These are phyloP conservation scores for Ampelocalamus luodianensis DNA, from an alignment of 176 grass and related monocot genomes.

Conservation along the genomic window DNA sequence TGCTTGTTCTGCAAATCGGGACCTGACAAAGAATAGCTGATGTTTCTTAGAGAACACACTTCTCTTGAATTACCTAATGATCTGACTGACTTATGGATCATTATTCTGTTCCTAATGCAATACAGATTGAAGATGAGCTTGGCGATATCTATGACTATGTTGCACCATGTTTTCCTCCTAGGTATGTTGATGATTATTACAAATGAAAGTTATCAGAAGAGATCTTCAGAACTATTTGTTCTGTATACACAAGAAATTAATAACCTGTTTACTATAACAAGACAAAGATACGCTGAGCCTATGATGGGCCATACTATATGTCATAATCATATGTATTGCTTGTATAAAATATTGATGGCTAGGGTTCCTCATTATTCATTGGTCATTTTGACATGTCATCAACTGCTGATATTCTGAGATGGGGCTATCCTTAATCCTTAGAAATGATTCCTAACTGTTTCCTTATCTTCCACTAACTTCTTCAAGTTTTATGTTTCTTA, in stretches of 20 bases:
- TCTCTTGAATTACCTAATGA: conserved; percentile 32
- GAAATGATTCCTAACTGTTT: conserved; percentile 14
- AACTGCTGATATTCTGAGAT: conserved; percentile 12
- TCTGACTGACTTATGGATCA: neutral
- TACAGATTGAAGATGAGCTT: conserved; percentile 97
- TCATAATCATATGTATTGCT: conserved; percentile 29
- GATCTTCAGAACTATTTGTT: conserved; percentile 32
- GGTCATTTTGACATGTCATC: conserved; percentile 38
- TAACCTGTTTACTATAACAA: conserved; percentile 12
- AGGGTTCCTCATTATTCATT: conserved; percentile 3
- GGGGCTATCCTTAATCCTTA: neutral
- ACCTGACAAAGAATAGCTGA: conserved; percentile 23
- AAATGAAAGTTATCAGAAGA: conserved; percentile 20
- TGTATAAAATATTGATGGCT: conserved; percentile 24
- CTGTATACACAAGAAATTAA: conserved; percentile 15
- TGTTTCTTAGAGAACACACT: conserved; percentile 28
- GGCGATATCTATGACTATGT: conserved; percentile 99
- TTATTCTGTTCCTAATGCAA: conserved; percentile 40
- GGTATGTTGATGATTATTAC: conserved; percentile 54
- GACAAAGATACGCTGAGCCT: neutral
- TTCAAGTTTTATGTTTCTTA: conserved; percentile 42
- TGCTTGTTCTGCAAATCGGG: conserved; percentile 23
- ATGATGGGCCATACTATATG: conserved; percentile 4
- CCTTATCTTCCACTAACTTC: conserved; percentile 24
- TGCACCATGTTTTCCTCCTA: conserved; percentile 98